Conservation (phyloP, 2,329 filamentous ascomycete species). For the Scedosporium dehoogii region DNA sequence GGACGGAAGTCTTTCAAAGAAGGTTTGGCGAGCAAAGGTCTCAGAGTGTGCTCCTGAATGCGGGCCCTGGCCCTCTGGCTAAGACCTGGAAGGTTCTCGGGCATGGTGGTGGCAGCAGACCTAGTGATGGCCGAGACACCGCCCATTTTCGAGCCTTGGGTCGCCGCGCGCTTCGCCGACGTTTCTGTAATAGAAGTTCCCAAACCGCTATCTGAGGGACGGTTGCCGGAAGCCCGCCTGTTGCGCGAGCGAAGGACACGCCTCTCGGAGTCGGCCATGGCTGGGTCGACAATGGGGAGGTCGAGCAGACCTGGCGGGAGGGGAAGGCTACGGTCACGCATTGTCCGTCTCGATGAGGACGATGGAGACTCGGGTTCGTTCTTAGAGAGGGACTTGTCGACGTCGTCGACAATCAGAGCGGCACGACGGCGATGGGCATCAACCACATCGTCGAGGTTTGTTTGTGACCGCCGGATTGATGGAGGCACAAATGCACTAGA, state of each 20-base stretch:
- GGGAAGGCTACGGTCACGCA: constrained; percentile 47
- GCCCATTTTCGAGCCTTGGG: constrained; percentile 30
- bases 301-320: constrained; percentile 49
- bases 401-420: constrained; percentile 53
- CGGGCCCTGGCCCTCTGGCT: constrained; percentile 62
- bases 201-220: constrained; percentile 79
- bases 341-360: constrained; percentile 21
- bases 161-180: constrained; percentile 36
- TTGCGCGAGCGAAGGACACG: constrained; percentile 43
- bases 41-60: constrained; percentile 70
- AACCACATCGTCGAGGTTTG: constrained; percentile 61
- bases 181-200: constrained; percentile 68
- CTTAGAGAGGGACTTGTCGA: constrained; percentile 50
- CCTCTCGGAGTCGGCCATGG: constrained; percentile 36
- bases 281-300: constrained; percentile 41
- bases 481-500: constrained; percentile 38
- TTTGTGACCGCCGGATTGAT: constrained; percentile 57
- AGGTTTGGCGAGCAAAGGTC: constrained; percentile 65
- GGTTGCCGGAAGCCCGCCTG: constrained; percentile 49
- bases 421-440: constrained; percentile 60
- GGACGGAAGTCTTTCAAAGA: constrained; percentile 71
- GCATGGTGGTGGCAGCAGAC: constrained; percentile 37
- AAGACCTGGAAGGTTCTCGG: constrained; percentile 47
- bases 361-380: constrained; percentile 18
- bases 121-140: constrained; percentile 50